phyloP scores from a whole-genome alignment of 106 monocot species.

The Iris macrosiphon region DNA sequence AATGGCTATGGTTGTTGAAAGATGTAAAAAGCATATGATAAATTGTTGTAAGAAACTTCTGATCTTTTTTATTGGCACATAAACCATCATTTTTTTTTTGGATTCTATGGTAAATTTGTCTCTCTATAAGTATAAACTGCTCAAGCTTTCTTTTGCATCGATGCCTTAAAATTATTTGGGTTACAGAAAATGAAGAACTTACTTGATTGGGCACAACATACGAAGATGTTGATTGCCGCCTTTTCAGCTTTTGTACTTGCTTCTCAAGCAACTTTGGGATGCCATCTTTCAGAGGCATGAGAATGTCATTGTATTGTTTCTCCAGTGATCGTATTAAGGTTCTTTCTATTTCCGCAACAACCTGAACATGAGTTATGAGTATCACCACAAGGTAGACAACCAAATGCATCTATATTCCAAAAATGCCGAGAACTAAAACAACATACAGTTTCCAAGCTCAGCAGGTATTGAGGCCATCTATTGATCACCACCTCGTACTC shows the following conservation, averaged over 20 bases:
- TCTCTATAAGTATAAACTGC: too few species aligned
- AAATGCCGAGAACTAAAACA: background rate
- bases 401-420: background rate
- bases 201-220: constrained; percentile 76
- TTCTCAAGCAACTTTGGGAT: constrained; percentile 87
- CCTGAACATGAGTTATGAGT: constrained; percentile 34
- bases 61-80: too few species aligned
- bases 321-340: constrained; percentile 63
- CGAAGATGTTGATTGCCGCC: constrained; percentile 40
- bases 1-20: too few species aligned
- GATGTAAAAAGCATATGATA: too few species aligned
- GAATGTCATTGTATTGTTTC: constrained; percentile 67
- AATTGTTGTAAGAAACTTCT: too few species aligned
- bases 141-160: too few species aligned
- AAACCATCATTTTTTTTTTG: too few species aligned
- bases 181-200: background rate
- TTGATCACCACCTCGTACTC: constrained; percentile 78
- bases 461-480: constrained; percentile 90
- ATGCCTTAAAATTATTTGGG: too few species aligned
- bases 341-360: constrained; percentile 67
- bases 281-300: constrained; percentile 73
- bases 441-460: constrained; percentile 75
- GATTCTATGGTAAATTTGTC: too few species aligned
- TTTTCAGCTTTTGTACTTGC: constrained; percentile 83
- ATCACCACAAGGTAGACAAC: background rate